Base-by-base conservation (phyloP, 2,329 filamentous ascomycete species). In the Fusarium floridanum region DNA sequence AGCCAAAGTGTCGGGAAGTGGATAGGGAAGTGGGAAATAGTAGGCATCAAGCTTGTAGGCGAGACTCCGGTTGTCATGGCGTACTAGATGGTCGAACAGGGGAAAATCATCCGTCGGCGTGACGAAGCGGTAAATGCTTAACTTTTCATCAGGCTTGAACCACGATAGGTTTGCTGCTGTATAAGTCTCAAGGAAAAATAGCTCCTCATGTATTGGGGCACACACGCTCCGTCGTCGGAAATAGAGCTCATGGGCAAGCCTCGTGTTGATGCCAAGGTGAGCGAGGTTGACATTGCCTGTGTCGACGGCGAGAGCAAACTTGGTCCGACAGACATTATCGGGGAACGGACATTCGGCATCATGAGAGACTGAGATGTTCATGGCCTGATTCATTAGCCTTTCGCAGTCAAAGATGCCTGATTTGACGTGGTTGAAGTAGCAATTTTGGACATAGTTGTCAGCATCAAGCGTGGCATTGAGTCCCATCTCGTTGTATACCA, bases 371-470 rank as follows among this genome's bases (percentile, higher is more conserved):
- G 57, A 60, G 27, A 43, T 14, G 4, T n/a, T 11, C 8, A 60
- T 39, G 22, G 57, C 39, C 17, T 60, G 36, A n/a, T 11, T 32
- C 6, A 43, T 36, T 37, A 60, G 24, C 9, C 20, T 60, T 41
- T 60, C 57, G 32, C 57, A 60, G 36, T 43, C 36, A 43, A 60
- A 60, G 17, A 60, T 60, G 6, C 57, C 36, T 2, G 34, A 41
- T 17, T 24, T 43, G 36, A 41, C 16, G 36, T 37, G 37, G 12
- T 24, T 39, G 32, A 60, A 60, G 17, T 60, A 60, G 16, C 57
- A 60, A 37, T 60, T 60, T 17, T 60, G 57, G 4, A 60, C 57
- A 14, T 60, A 60, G 11, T 60, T 60, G 24, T 60, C 57, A 6
- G 57, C 57, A 32, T 60, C 24, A 14, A 41, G 36, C 16, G 57